A percentile compares a stretch with the other conserved stretches of the same genome.
Conservation (phyloP, 345 rosid species). For the Nasturtium officinale region DNA sequence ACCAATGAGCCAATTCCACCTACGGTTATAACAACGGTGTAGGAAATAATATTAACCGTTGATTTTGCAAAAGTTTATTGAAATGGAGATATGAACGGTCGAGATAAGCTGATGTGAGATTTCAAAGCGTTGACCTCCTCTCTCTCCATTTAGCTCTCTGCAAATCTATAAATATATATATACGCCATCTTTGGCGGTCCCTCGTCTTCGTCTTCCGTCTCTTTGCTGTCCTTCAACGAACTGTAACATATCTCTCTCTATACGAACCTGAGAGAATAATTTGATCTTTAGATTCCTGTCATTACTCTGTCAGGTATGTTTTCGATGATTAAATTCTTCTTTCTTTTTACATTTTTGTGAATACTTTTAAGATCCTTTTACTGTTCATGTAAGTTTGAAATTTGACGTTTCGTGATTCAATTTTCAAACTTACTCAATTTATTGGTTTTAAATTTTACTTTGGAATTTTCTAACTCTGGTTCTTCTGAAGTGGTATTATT, state of each 20-base stretch:
- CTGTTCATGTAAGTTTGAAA: constrained; percentile 4
- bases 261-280: constrained; percentile 6
- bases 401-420: constrained; percentile 6
- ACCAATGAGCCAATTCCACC: constrained; percentile 30
- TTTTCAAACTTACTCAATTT: background rate
- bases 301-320: constrained; percentile 26
- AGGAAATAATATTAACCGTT: background rate
- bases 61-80: background rate
- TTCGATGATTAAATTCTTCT: background rate
- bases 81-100: background rate
- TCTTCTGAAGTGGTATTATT: no score
- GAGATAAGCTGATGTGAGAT: background rate
- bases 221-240: constrained; percentile 27
- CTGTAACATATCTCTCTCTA: constrained; percentile 20
- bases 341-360: background rate
- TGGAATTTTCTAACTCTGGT: background rate
- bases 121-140: constrained; percentile 38
- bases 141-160: constrained; percentile 33
- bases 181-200: constrained; percentile 35
- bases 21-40: constrained; percentile 10
- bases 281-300: background rate
- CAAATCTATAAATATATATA: constrained; percentile 30
- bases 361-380: constrained; percentile 1
- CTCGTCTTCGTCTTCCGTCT: constrained; percentile 24
- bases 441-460: background rate